Base-by-base conservation (phyloP, 306 rosid species). In the Rosa rugosa region DNA sequence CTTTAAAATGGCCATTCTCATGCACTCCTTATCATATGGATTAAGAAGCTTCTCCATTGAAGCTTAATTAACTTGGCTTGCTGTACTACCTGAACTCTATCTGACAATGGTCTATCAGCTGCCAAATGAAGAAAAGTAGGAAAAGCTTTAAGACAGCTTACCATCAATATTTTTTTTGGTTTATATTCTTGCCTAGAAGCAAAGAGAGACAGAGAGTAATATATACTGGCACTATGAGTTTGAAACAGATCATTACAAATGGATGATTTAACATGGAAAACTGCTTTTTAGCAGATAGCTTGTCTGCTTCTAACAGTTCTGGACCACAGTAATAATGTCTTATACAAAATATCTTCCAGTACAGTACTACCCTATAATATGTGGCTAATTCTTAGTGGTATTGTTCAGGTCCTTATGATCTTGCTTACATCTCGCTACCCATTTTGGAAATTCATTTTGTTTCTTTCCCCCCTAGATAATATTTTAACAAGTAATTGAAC, bases 1-100 rank as follows among this genome's bases (percentile, higher is more conserved):
- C 79, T 87, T 89, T 72, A 89, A 64, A 89, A 94, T 91, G 80
- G 93, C 92, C 86, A 89, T 85, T 83, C 84, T 89, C 96, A 92
- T 87, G 84, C 22, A 82, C 80, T 94, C 96, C 85, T 81, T 94
- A 57, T 94, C 90, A 78, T 80, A 72, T 51, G 93, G 89, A 78
- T 84, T 81, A 13, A 86, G 84, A 84, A 71, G 80, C 85, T 88
- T 90, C 88, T 96, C 99, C 99, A 93, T 94, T 68, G 57, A 73
- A 76, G 80, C 80, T 75, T 34, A 27, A 63, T 75, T 34, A 27
- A 63, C 67, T 45, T 11, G 45, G 56, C 31, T 44, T 59, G 18
- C 44, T 38, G 23, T 38, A 36, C 16, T 67, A 17, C 25, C 38
- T 17, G 70, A 65, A 17, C 44, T 34, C 11, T 16, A 20, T 22